These are phyloP conservation scores for Seiridium cupressi DNA, from an alignment of 2,329 filamentous ascomycete genomes.

Conservation along the genomic window DNA sequence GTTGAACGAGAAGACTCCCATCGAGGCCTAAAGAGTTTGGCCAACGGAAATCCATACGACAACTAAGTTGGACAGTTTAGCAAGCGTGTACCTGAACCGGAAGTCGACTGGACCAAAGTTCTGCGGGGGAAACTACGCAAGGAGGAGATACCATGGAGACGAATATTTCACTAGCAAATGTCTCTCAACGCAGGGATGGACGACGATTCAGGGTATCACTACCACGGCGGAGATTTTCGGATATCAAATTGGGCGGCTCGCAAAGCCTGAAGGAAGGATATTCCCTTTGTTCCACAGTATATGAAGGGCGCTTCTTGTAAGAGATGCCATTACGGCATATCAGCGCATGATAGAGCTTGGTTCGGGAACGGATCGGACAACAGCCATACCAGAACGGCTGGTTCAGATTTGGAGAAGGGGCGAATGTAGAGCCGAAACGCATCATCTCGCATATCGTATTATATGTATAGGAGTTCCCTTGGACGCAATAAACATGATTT, in stretches of 20 bases:
- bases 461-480: neutral
- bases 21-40: neutral
- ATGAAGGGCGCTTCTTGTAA: neutral
- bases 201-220: neutral
- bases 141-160: neutral
- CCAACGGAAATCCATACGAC: neutral
- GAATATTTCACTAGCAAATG: neutral
- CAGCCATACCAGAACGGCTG: neutral
- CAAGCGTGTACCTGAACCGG: neutral
- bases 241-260: neutral
- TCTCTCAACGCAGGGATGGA: neutral
- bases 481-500: neutral
- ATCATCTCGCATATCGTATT: neutral
- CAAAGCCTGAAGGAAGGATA: neutral
- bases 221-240: neutral
- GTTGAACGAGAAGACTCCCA: conserved; percentile 20
- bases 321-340: neutral
- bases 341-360: neutral
- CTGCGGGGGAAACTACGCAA: neutral
- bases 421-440: neutral
- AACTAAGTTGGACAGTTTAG: neutral
- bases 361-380: neutral
- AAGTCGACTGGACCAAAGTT: too few relatives aligned
- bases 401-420: neutral
- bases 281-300: neutral